These are phyloP conservation scores for Trichoderma simmonsii DNA, from an alignment of 2,329 filamentous ascomycete species.

Conservation along the genomic window DNA sequence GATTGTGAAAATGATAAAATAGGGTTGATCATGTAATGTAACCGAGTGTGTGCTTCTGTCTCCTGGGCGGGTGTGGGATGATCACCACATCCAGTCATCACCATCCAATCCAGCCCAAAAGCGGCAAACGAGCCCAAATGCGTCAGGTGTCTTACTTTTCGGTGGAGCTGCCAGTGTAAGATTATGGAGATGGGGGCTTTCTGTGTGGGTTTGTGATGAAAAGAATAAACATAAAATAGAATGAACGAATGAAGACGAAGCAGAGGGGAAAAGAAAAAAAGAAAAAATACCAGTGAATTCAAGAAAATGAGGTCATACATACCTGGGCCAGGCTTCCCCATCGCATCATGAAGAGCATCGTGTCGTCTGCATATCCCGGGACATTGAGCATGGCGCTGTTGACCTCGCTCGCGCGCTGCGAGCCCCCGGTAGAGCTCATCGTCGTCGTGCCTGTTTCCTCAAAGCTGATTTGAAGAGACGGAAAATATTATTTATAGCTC, in stretches of 20 bases:
- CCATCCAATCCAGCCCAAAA: background rate
- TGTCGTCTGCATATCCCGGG: slow-evolving; percentile 31
- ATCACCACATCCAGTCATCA: slow-evolving; percentile 1
- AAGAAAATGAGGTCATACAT: background rate
- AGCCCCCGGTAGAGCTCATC: slow-evolving; percentile 17
- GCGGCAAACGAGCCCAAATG: background rate
- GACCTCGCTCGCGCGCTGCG: slow-evolving; percentile 28
- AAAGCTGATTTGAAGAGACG: background rate
- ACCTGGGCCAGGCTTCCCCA: slow-evolving; percentile 28
- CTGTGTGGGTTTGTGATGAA: background rate
- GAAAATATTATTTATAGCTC: background rate
- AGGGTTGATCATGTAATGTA: background rate
- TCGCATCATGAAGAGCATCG: slow-evolving; percentile 30
- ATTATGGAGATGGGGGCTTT: background rate
- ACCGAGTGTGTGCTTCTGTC: background rate
- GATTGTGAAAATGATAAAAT: background rate
- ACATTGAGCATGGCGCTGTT: slow-evolving; percentile 27
- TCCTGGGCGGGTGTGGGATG: background rate
- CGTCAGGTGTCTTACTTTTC: background rate
- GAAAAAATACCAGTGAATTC: background rate
- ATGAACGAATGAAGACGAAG: background rate
- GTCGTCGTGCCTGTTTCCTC: background rate
- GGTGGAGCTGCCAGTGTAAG: background rate
- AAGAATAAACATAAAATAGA: background rate
- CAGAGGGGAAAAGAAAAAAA: background rate